Base-by-base conservation (phyloP, 1,284 basidiomycete genomes). In the Moesziomyces globuligerus region DNA sequence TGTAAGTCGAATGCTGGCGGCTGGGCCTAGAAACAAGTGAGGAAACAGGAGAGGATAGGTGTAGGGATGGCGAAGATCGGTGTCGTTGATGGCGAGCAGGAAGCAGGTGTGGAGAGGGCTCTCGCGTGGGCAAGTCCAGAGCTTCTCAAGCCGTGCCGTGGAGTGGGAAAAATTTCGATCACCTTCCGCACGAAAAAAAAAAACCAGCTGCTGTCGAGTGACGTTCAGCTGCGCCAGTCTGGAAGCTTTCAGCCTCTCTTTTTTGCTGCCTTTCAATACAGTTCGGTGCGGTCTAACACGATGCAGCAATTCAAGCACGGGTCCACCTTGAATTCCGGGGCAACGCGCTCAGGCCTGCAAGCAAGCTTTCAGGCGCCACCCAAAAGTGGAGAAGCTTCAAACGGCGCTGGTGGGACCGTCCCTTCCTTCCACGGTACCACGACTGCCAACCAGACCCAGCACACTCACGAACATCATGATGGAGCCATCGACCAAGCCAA, bases 401-500 rank as follows among this genome's bases (percentile, higher is more conserved):
- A 17, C 15, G 32, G 15, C 32, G 32, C 32, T 34, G 32, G 32
- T 13, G 32, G 15, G 15, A 34, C 32, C 32, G 13, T 34, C 15
- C 13, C 17, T 17, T 10, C 13, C 10, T 6, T 13, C 32, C 32
- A 34, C 32, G 15, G 17, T 6, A 3, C 17, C 13, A 34, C 32
- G 13, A 15, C 15, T 13, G 32, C 32, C 15, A 17, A 13, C 17
- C 32, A n/a, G 17, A 3, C 4, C 6, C 13, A n/a, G 2, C 32
- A 34, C 1, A 2, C 6, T n/a, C n/a, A 3, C 15, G 32, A 34
- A 6, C 15, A 34, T 4, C 32, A 65, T 64, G 67, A 70, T 78
- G 72, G 71, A 75, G 40, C 76, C 76, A 21, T 48, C 64, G 11
- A 75, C 74, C 7, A 69, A 62, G 38, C 76, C 76, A 1, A 78